Conservation (phyloP, 2,329 filamentous ascomycete genomes). For the Calonectria honghensis region DNA sequence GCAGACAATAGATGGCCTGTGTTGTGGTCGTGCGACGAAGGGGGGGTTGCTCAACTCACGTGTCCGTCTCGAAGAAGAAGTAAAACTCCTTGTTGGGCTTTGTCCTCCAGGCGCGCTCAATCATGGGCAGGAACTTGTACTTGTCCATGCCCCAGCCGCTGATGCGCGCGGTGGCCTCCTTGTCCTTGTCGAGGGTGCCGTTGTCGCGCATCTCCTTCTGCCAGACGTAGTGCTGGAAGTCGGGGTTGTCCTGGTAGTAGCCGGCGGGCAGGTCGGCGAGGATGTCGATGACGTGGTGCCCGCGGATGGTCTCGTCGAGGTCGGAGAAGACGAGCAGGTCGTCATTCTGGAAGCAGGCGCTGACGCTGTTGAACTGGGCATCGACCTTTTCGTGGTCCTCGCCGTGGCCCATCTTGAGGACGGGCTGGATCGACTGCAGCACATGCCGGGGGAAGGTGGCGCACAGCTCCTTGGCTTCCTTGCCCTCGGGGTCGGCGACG, state of each 20-base stretch:
- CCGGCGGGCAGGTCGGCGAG: slow-evolving; percentile 66
- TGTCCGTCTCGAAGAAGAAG: slow-evolving; percentile 75
- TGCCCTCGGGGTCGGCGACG: slow-evolving; percentile 53
- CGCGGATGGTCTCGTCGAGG: slow-evolving; percentile 65
- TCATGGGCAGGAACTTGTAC: slow-evolving; percentile 75
- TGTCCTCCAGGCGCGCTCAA: slow-evolving; percentile 68
- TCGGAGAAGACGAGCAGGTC: slow-evolving; percentile 71
- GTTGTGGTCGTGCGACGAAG: not conserved
- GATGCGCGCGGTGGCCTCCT: slow-evolving; percentile 56
- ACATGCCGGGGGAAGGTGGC: slow-evolving; percentile 58
- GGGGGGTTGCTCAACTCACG: slow-evolving; percentile 59
- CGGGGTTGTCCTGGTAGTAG: slow-evolving; percentile 61
- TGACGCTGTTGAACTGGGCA: slow-evolving; percentile 71
- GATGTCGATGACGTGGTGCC: slow-evolving; percentile 66
- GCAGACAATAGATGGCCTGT: not conserved
- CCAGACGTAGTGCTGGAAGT: slow-evolving; percentile 64
- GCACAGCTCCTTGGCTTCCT: slow-evolving; percentile 55
- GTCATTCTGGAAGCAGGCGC: slow-evolving; percentile 67
- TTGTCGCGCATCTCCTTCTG: slow-evolving; percentile 61
- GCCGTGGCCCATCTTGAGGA: slow-evolving; percentile 60
- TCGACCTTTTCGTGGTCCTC: slow-evolving; percentile 55
- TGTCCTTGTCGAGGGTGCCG: slow-evolving; percentile 58
- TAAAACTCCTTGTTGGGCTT: slow-evolving; percentile 72
- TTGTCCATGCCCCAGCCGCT: slow-evolving; percentile 73
- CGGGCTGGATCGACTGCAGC: slow-evolving; percentile 57